phyloP scores from a whole-genome alignment of 106 monocot species.

The Allium cepa region DNA sequence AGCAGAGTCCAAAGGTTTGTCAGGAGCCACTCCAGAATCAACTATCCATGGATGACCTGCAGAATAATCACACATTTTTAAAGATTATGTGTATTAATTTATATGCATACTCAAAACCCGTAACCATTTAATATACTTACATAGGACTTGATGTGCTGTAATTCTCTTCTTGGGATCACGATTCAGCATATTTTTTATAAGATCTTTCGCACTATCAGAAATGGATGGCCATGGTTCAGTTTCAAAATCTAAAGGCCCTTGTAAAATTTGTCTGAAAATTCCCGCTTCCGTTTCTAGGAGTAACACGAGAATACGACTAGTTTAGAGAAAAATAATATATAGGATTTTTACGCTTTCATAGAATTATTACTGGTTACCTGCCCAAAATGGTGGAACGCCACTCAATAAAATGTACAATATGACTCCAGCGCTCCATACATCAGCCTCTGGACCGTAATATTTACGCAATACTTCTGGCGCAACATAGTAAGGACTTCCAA shows the following conservation, averaged over 20 bases:
- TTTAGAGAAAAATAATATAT: not conserved
- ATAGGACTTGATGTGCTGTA: constrained; percentile 78
- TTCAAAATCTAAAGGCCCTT: constrained; percentile 66
- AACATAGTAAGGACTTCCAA: constrained; percentile 70
- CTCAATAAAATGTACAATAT: constrained; percentile 30
- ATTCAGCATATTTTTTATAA: constrained; percentile 75
- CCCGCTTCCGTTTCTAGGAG: constrained; percentile 55
- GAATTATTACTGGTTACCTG: constrained; percentile 18
- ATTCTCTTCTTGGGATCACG: constrained; percentile 63
- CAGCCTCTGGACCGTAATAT: constrained; percentile 48
- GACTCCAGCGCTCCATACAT: constrained; percentile 46
- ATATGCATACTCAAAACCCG: no score
- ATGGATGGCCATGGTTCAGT: constrained; percentile 82
- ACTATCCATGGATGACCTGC: constrained; percentile 74
- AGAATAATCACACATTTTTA: no score
- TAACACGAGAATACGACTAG: constrained; percentile 6
- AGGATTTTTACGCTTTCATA: not conserved
- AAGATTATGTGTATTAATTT: no score
- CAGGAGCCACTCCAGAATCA: constrained; percentile 61
- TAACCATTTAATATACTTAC: constrained; percentile 23
- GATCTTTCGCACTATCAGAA: constrained; percentile 79
- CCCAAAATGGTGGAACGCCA: constrained; percentile 59
- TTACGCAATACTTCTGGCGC: constrained; percentile 55
- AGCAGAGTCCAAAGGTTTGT: constrained; percentile 67
- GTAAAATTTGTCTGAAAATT: constrained; percentile 60